Evolutionary conservation across 2,329 filamentous ascomycete species (phyloP), one percentile per base, ranked within the genome.

Genomic region (Colletotrichum spaethianum): DNA sequence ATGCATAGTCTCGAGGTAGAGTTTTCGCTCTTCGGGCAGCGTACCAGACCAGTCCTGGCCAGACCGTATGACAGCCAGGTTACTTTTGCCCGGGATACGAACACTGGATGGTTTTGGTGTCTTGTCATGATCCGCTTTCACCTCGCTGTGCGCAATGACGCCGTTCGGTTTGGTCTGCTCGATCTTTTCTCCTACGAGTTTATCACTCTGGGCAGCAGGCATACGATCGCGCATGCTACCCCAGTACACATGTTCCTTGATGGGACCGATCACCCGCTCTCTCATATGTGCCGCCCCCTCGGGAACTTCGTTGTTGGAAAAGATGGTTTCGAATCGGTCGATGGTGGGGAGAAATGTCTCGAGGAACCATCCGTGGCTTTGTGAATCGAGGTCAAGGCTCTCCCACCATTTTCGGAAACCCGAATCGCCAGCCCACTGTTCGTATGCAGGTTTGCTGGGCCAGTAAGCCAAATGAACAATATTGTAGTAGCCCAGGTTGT

Each of bases 181-280:
- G 20, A 42, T 53, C 20, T 63, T 75, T n/a, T 79, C 76, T 1
- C 81, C 81, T 0, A 74, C 62, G 2, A 86, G 74, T 4, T 70
- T 65, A 73, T 84, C 80, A 31, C 77, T 80, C 73, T 86, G 84
- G 7, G 80, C 76, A 3, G 76, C 75, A 3, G 84, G 78, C 18
- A 86, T 68, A 5, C 84, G 80, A 72, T 86, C 84, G 18, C 84
- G 79, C 83, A 85, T 84, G 74, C 82, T 84, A 2, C 84, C 85
- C 83, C 83, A 86, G 73, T 86, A 86, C 1, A 79, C 82, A 73
- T 86, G 84, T 75, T 86, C 82, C 46, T 78, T 74, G 20, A 86
- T 77, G 38, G 79, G 77, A 0, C 82, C 82, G 23, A 79, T 82
- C 5, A 84, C 76, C 2, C 72, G 71, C 6, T 80, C 78, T 5